Conservation (phyloP, 305 asterid genomes). For the Fraxinus latifolia region DNA sequence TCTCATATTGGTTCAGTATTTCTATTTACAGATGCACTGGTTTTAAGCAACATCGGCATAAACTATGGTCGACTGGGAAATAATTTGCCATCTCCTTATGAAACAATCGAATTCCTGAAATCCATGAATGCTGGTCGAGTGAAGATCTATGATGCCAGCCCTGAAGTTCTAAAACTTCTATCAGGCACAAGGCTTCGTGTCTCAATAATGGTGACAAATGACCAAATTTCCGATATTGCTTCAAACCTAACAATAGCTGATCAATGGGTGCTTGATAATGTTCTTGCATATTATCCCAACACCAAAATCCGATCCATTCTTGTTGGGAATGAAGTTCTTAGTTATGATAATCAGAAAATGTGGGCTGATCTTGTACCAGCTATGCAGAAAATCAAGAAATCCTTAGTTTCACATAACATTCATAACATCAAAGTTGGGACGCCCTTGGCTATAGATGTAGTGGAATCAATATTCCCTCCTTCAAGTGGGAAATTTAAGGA, state of each 20-base stretch:
- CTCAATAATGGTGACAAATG: constrained; percentile 55
- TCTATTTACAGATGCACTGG: constrained; percentile 36
- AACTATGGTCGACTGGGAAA: constrained; percentile 62
- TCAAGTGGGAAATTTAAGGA: constrained; percentile 59
- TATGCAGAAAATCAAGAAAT: constrained; percentile 45
- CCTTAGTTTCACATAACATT: constrained; percentile 34
- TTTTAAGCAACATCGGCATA: constrained; percentile 46
- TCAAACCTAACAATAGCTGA: constrained; percentile 45
- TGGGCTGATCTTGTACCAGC: constrained; percentile 74
- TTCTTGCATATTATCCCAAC: constrained; percentile 53
- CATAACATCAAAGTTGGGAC: constrained; percentile 70
- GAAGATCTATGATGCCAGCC: constrained; percentile 64
- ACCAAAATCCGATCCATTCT: constrained; percentile 56
- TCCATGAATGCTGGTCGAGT: constrained; percentile 43
- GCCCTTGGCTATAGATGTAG: constrained; percentile 61
- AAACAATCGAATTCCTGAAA: constrained; percentile 41
- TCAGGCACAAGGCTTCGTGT: constrained; percentile 52
- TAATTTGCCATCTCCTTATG: constrained; percentile 57
- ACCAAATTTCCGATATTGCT: constrained; percentile 48
- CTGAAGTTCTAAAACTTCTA: constrained; percentile 56
- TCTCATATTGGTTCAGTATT: not conserved
- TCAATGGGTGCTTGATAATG: constrained; percentile 51
- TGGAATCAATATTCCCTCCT: constrained; percentile 65
- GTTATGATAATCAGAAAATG: constrained; percentile 24
- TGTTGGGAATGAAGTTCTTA: constrained; percentile 70